phyloP scores from a whole-genome alignment of 768 basidiomycete species.

The Leucosporidium scottii region DNA sequence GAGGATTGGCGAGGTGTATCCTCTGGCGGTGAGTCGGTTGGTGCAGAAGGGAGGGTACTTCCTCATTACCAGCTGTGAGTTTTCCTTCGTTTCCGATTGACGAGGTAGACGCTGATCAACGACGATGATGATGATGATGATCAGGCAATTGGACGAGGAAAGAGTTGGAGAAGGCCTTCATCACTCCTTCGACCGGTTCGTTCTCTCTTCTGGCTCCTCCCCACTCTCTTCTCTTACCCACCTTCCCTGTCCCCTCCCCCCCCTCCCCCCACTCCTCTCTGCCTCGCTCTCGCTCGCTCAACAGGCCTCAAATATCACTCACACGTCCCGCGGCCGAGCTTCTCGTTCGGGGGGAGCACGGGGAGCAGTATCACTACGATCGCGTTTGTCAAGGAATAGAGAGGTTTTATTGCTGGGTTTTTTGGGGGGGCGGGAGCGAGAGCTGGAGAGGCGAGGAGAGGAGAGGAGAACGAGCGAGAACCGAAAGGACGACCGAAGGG shows the following conservation, averaged over 20 bases:
- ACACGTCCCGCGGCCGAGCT: slow-evolving; percentile 42
- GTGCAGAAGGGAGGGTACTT: slow-evolving; percentile 43
- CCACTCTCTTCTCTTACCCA: not conserved
- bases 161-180: slow-evolving; percentile 42
- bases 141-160: slow-evolving; percentile 45
- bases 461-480: too few relatives aligned
- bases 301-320: slow-evolving; percentile 40
- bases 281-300: too few relatives aligned
- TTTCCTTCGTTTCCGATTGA: not conserved
- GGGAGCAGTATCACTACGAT: slow-evolving; percentile 37
- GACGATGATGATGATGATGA: too few relatives aligned
- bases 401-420: too few relatives aligned
- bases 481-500: too few relatives aligned
- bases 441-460: too few relatives aligned
- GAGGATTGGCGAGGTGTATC: slow-evolving; percentile 42
- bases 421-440: too few relatives aligned
- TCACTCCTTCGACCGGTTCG: slow-evolving; percentile 37
- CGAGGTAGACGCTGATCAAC: too few relatives aligned
- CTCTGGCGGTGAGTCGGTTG: slow-evolving; percentile 39
- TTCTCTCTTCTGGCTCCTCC: slow-evolving; percentile 16
- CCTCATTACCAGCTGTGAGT: slow-evolving; percentile 43
- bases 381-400: slow-evolving; percentile 14
- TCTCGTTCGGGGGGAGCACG: slow-evolving; percentile 42
- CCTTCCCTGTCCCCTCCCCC: not conserved
- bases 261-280: too few relatives aligned